A percentile compares a stretch with the other conserved stretches of the same genome.
These are phyloP conservation scores for Aspergillus sojae DNA, from an alignment of 2,329 filamentous ascomycete genomes.

Conservation along the genomic window DNA sequence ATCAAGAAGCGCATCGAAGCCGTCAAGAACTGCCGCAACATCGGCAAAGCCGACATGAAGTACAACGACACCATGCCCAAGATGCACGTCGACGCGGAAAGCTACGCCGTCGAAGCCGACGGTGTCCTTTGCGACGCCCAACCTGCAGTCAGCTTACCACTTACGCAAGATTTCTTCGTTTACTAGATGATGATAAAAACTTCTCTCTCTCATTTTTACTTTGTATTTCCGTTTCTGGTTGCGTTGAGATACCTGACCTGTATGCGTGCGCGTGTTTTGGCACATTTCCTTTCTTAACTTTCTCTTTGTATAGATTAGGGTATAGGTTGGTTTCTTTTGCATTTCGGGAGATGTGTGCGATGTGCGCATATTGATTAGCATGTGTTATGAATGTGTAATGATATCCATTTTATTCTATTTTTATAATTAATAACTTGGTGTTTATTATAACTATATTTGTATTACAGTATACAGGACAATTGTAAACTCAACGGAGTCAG, in stretches of 20 bases:
- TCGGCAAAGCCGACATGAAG: conserved; percentile 87
- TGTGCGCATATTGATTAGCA: background rate
- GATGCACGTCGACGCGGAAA: conserved; percentile 92
- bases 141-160: conserved; percentile 69
- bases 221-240: background rate
- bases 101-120: conserved; percentile 84
- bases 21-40: conserved; percentile 72
- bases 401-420: background rate
- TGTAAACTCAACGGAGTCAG: background rate
- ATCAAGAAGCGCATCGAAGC: conserved; percentile 79
- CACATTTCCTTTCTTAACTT: conserved; percentile 4
- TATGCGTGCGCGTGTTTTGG: background rate
- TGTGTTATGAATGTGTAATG: background rate
- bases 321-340: background rate
- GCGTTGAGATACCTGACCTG: conserved; percentile 1
- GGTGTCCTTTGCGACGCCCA: conserved; percentile 73
- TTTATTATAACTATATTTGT: background rate
- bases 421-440: background rate
- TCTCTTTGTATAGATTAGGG: conserved; percentile 8
- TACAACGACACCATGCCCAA: conserved; percentile 80
- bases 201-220: background rate
- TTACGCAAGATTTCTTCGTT: conserved; percentile 62
- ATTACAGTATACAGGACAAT: background rate
- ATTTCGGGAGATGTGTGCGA: background rate
- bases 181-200: conserved; percentile 14